Evolutionary conservation across 768 basidiomycete species (phyloP).

Genomic region (Suillus brevipes): DNA sequence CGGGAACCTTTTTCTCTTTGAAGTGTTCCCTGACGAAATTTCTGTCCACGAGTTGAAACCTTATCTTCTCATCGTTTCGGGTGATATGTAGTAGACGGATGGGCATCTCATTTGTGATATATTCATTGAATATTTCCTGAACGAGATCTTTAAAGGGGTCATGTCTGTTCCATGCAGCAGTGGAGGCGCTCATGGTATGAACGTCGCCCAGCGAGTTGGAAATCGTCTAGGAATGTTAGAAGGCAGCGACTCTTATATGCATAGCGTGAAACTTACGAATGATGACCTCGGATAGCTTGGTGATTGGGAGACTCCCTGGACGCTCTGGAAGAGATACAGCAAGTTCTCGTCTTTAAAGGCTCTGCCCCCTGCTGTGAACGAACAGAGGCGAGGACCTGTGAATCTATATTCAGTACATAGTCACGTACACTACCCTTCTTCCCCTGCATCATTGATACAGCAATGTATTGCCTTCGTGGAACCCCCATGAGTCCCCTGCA

Average conservation of each 20-base stretch:
- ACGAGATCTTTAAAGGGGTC: not conserved
- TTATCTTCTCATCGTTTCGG: not conserved
- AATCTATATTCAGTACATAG: not conserved
- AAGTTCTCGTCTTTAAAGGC: not conserved
- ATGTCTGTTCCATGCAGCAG: not conserved
- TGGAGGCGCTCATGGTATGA: not conserved
- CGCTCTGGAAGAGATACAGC: not conserved
- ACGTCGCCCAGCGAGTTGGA: not conserved
- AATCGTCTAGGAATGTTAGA: not conserved
- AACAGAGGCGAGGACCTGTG: not conserved
- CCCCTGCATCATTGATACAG: not conserved
- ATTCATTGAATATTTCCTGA: not conserved
- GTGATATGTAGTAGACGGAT: constrained; percentile 5
- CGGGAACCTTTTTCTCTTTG: not conserved
- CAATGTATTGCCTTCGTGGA: not conserved
- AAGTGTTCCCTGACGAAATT: not conserved
- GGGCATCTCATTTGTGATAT: constrained; percentile 4
- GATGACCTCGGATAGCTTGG: not conserved
- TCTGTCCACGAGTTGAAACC: not conserved
- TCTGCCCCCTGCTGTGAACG: not conserved
- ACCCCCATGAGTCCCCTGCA: not conserved
- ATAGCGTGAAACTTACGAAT: not conserved
- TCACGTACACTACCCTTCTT: not conserved
- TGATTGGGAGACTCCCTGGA: not conserved
- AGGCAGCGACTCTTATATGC: not conserved